Evolutionary conservation across 805 yeast species (phyloP).

Genomic region (Schwanniomyces vanrijiae): DNA sequence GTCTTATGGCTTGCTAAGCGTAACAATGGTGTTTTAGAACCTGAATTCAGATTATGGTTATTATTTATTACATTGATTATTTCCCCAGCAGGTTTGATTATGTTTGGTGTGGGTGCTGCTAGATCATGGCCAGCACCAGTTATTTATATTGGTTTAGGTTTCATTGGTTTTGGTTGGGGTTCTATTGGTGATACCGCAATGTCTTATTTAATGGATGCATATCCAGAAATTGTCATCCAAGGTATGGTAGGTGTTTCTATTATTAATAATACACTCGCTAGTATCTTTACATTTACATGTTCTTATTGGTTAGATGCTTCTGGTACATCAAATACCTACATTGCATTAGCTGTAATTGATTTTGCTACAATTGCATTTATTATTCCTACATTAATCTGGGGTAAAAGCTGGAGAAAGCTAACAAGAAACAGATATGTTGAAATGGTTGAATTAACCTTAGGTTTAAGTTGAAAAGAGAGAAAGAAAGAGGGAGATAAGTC

Average conservation of each 20-base stretch:
- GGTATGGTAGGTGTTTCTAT: constrained; percentile 70
- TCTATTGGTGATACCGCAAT: constrained; percentile 70
- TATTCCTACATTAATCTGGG: constrained; percentile 59
- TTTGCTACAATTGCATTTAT: constrained; percentile 57
- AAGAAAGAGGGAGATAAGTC: neutral
- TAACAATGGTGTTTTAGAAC: constrained; percentile 61
- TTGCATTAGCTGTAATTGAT: constrained; percentile 60
- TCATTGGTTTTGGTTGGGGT: constrained; percentile 70
- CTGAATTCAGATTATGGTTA: constrained; percentile 63
- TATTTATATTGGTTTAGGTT: constrained; percentile 60
- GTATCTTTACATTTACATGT: constrained; percentile 66
- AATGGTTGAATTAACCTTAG: constrained; percentile 44
- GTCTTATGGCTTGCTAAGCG: constrained; percentile 61
- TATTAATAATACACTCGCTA: constrained; percentile 63
- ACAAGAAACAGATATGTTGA: constrained; percentile 56
- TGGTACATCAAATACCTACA: constrained; percentile 59
- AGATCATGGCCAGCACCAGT: constrained; percentile 52
- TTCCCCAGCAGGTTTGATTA: constrained; percentile 60
- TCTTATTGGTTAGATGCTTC: constrained; percentile 57
- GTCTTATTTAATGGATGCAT: constrained; percentile 65
- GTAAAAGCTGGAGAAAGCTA: constrained; percentile 58
- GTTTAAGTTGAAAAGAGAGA: neutral
- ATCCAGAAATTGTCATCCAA: constrained; percentile 68
- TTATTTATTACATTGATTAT: constrained; percentile 54
- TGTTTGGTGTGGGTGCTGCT: constrained; percentile 68